Evolutionary conservation across 768 basidiomycete genomes (phyloP).

Genomic region (Hygrophoropsis aurantiaca): DNA sequence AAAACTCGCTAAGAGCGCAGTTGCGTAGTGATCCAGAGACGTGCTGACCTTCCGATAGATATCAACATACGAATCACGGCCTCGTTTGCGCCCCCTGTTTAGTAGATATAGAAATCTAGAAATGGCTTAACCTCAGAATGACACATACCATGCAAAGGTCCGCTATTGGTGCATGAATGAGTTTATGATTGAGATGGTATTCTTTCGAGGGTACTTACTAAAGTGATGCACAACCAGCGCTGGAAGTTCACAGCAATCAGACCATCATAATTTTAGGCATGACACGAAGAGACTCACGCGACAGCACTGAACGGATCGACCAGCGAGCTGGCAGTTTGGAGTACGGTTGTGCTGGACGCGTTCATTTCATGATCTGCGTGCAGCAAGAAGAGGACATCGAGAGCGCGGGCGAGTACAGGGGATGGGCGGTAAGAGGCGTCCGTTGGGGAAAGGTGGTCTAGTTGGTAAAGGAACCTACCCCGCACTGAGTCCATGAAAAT

Average conservation of each 20-base stretch:
- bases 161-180: constrained; percentile 43
- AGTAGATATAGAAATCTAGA: neutral
- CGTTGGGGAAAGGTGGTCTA: constrained; percentile 65
- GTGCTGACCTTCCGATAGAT: constrained; percentile 73
- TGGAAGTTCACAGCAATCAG: constrained; percentile 22
- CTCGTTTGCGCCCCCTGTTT: constrained; percentile 79
- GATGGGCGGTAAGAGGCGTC: constrained; percentile 64
- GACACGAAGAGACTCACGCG: constrained; percentile 52
- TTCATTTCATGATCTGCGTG: constrained; percentile 93
- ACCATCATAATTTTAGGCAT: too few relatives aligned
- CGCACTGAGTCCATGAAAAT: neutral
- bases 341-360: constrained; percentile 79
- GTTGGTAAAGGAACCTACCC: constrained; percentile 81
- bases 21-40: neutral
- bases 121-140: neutral
- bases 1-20: neutral
- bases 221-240: constrained; percentile 83
- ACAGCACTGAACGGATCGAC: constrained; percentile 91
- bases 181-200: too few relatives aligned
- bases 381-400: constrained; percentile 84
- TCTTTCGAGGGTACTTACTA: constrained; percentile 60
- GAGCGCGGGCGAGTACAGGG: constrained; percentile 81
- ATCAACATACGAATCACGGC: constrained; percentile 94
- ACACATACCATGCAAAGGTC: constrained; percentile 65
- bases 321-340: constrained; percentile 86